Evolutionary conservation across 306 rosid genomes (phyloP).

Genomic region (Carpinus fangiana): DNA sequence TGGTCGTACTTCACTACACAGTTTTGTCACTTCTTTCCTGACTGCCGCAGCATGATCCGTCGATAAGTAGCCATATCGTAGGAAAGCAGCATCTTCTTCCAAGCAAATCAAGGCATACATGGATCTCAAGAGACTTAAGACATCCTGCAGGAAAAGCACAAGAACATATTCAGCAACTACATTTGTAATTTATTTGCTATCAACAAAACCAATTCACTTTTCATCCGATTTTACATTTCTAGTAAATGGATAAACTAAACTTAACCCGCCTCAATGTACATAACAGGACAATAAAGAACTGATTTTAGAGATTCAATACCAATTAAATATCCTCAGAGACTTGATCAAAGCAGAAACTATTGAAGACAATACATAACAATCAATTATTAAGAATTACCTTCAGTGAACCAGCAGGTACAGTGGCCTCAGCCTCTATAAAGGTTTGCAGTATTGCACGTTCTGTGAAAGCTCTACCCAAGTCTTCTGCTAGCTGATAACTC

Average conservation of each 20-base stretch:
- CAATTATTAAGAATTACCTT: constrained; percentile 52
- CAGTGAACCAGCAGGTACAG: constrained; percentile 52
- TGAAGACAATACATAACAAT: background rate
- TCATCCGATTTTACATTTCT: background rate
- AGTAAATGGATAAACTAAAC: background rate
- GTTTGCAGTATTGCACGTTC: constrained; percentile 62
- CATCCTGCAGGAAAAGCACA: constrained; percentile 47
- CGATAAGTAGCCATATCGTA: constrained; percentile 75
- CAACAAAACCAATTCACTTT: background rate
- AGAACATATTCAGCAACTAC: background rate
- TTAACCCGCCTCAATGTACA: background rate
- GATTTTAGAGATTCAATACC: background rate
- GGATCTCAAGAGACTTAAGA: constrained; percentile 63
- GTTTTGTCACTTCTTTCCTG: constrained; percentile 76
- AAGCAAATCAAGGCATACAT: constrained; percentile 70
- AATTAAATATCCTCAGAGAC: background rate
- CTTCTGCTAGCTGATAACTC: constrained; percentile 87
- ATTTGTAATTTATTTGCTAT: background rate
- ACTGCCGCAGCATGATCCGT: constrained; percentile 54
- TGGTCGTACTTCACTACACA: constrained; percentile 69
- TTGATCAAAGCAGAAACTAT: background rate
- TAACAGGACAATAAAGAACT: background rate
- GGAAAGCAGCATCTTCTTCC: constrained; percentile 86
- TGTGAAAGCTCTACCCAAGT: constrained; percentile 88
- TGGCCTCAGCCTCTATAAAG: constrained; percentile 60